These are phyloP conservation scores for Hevea brasiliensis DNA, from an alignment of 345 rosid genomes.

Conservation along the genomic window DNA sequence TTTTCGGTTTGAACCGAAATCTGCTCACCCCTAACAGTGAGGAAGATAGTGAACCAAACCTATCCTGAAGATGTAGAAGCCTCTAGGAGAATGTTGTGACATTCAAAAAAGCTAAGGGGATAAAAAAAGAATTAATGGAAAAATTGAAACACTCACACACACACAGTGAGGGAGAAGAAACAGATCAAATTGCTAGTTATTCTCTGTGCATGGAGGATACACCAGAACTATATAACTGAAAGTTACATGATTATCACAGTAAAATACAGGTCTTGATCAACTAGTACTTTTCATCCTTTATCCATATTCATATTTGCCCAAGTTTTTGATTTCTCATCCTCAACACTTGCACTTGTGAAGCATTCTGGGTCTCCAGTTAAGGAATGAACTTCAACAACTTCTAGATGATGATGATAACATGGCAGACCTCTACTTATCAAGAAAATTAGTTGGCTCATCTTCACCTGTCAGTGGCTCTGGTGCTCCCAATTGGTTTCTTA, in stretches of 20 bases:
- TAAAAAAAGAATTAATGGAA: neutral
- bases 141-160: neutral
- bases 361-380: slow-evolving; percentile 32
- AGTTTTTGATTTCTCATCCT: neutral
- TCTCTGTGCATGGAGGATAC: neutral
- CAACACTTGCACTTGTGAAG: neutral
- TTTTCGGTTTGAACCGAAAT: no score
- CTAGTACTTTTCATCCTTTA: neutral
- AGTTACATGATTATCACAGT: neutral
- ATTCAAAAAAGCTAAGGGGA: neutral
- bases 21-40: no score
- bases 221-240: neutral
- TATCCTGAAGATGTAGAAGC: neutral
- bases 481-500: slow-evolving; percentile 38
- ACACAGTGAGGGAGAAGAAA: neutral
- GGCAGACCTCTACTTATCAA: slow-evolving; percentile 58
- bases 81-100: neutral
- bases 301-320: neutral
- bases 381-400: slow-evolving; percentile 59
- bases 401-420: slow-evolving; percentile 56
- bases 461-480: slow-evolving; percentile 45
- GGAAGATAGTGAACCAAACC: neutral
- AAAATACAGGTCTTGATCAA: neutral
- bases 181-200: neutral
- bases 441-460: slow-evolving; percentile 37